These are phyloP conservation scores for Vanderwaltozyma polyspora DNA, from an alignment of 805 yeast species.

Conservation along the genomic window DNA sequence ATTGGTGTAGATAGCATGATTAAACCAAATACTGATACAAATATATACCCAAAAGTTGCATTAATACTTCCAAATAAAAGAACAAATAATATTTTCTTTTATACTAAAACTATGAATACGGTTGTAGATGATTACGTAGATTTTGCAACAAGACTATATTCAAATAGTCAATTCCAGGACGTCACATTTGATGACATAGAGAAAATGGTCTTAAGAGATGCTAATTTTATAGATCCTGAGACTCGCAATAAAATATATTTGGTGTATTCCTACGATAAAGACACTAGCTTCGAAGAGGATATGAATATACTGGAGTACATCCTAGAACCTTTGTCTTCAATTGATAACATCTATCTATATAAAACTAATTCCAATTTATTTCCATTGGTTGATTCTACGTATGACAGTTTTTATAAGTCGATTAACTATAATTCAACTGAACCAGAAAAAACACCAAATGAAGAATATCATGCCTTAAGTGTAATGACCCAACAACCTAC, in stretches of 20 bases:
- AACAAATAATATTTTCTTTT: slow-evolving; percentile 19
- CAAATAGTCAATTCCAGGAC: slow-evolving; percentile 33
- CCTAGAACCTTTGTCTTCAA: slow-evolving; percentile 46
- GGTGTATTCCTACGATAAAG: slow-evolving; percentile 42
- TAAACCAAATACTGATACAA: slow-evolving; percentile 5
- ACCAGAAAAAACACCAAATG: slow-evolving; percentile 21
- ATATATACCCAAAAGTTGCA: slow-evolving; percentile 32
- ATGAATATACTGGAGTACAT: slow-evolving; percentile 48
- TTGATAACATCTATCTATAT: slow-evolving; percentile 46
- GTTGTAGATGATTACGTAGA: slow-evolving; percentile 26
- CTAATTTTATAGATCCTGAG: slow-evolving; percentile 3
- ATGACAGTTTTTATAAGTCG: slow-evolving; percentile 29
- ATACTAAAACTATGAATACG: slow-evolving; percentile 13
- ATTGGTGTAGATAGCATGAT: slow-evolving; percentile 34
- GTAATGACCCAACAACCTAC: slow-evolving; percentile 54
- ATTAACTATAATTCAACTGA: slow-evolving; percentile 30
- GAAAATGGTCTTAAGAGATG: slow-evolving; percentile 10
- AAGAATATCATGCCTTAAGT: slow-evolving; percentile 38
- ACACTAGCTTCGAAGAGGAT: slow-evolving; percentile 44
- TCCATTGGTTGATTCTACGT: slow-evolving; percentile 29
- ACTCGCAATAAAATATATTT: slow-evolving; percentile 30
- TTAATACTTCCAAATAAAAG: slow-evolving; percentile 41
- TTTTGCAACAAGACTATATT: slow-evolving; percentile 39
- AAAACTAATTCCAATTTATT: slow-evolving; percentile 40
- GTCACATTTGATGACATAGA: slow-evolving; percentile 10